Conservation (phyloP, 768 basidiomycete genomes). For the Naganishia onofrii region DNA sequence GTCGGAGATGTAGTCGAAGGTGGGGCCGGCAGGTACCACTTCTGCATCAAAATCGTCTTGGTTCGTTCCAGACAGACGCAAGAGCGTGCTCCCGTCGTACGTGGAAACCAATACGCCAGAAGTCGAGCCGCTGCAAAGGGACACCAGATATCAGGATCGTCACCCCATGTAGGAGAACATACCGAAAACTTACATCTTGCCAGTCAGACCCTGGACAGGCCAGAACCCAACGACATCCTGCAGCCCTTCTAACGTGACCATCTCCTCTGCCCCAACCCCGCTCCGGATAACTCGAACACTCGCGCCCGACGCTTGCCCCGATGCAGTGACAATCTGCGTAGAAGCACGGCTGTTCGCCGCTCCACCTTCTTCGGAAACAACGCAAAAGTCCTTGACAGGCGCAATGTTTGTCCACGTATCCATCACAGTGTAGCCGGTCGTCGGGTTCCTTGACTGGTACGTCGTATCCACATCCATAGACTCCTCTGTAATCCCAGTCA, state of each 20-base stretch:
- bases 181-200: background rate
- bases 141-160: background rate
- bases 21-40: background rate
- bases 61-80: constrained; percentile 2
- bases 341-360: constrained; percentile 17
- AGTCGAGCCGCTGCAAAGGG: background rate
- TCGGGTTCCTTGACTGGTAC: constrained; percentile 18
- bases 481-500: constrained; percentile 29
- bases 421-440: constrained; percentile 30
- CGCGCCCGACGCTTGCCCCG: constrained; percentile 45
- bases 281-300: constrained; percentile 46
- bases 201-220: constrained; percentile 22
- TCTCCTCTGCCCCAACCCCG: constrained; percentile 46
- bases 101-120: constrained; percentile 13
- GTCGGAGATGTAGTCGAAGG: constrained; percentile 26
- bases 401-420: constrained; percentile 49
- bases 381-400: constrained; percentile 49
- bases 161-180: too few relatives aligned
- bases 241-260: constrained; percentile 37
- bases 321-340: constrained; percentile 47
- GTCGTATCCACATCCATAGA: constrained; percentile 15
- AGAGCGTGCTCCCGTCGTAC: background rate
- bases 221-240: constrained; percentile 38
- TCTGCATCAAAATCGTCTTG: background rate
- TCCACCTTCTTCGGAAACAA: constrained; percentile 33